These are phyloP conservation scores for Trypanosoma caninum DNA, from an alignment of 208 protist genomes.

Conservation along the genomic window DNA sequence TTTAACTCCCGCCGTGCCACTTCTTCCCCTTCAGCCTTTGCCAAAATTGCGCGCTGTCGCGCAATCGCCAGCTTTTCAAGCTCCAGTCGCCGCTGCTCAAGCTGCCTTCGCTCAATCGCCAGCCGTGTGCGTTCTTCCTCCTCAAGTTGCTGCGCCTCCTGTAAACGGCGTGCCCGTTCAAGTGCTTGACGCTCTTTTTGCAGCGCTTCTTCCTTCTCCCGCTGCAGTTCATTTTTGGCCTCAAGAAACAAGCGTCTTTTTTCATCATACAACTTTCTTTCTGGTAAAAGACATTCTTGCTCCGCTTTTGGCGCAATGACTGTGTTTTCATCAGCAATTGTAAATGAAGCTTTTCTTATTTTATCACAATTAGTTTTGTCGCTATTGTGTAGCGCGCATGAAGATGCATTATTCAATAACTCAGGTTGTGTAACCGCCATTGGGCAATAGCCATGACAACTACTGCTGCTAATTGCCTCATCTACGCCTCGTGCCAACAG, in stretches of 20 bases:
- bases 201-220: conserved; percentile 36
- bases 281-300: neutral
- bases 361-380: too few species aligned
- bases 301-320: neutral
- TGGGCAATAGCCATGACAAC: too few species aligned
- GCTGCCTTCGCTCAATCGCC: conserved; percentile 16
- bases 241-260: conserved; percentile 12
- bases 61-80: conserved; percentile 16
- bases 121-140: conserved; percentile 40
- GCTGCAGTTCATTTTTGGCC: conserved; percentile 27
- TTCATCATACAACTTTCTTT: conserved; percentile 20
- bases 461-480: too few species aligned
- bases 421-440: too few species aligned
- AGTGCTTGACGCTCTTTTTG: conserved; percentile 24
- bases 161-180: conserved; percentile 26
- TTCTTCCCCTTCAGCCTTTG: conserved; percentile 16
- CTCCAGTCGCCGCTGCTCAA: conserved; percentile 31
- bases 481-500: too few species aligned
- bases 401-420: too few species aligned
- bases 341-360: too few species aligned
- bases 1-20: neutral
- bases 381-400: too few species aligned
- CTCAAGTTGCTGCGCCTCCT: conserved; percentile 19
- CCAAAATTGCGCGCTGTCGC: conserved; percentile 5
- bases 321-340: too few species aligned